Base-by-base conservation (phyloP, 2,329 filamentous ascomycete genomes). In the Iodosphaeria phyllophila region DNA sequence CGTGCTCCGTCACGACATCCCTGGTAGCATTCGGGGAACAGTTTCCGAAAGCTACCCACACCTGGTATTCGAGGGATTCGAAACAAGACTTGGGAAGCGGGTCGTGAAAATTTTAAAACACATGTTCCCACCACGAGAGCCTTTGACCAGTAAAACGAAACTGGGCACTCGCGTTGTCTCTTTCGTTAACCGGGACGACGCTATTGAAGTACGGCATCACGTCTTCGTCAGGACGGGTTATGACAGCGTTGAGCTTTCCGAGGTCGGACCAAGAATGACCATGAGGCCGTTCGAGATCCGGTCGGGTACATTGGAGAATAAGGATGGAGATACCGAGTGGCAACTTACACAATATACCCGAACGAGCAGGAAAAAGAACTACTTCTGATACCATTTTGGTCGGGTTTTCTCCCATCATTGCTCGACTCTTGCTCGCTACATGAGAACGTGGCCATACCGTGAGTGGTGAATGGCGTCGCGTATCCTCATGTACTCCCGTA, bases 301-400 rank as follows among this genome's bases (percentile, higher is more conserved):
- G 23, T 75, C 74, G 26, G 86, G 89, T 10, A 92, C 86, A 4
- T 56, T 93, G 31, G 89, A 95, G 45, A 92, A 84, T 42, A 91
- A 91, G 49, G 79, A 91, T 36, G 86, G 86, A 4, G 89, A 98
- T 50, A 72, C 91, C 4, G 89, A 98, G 52, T 98, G 89, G 89
- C 77, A 89, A 34, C 60, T 98, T 34, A 91, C 80, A 32, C 86
- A 93, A 45, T 98, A 92, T 50, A 98, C 86, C 6, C 64, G 89
- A 37, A 95, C 86, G 9, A 74, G 76, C 39, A 72, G 73, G 53
- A 95, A 95, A 68, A 93, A 93, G 70, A 82, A 92, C 43, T 92
- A 92, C 44, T 61, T 93, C 27, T 93, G 52, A 70, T n/a, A n/a
- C n/a, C n/a, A n/a, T n/a, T n/a, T n/a, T n/a, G n/a, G n/a, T n/a